These are phyloP conservation scores for Gaeumannomyces sp. DNA, from an alignment of 2,329 filamentous ascomycete species.

Conservation along the genomic window DNA sequence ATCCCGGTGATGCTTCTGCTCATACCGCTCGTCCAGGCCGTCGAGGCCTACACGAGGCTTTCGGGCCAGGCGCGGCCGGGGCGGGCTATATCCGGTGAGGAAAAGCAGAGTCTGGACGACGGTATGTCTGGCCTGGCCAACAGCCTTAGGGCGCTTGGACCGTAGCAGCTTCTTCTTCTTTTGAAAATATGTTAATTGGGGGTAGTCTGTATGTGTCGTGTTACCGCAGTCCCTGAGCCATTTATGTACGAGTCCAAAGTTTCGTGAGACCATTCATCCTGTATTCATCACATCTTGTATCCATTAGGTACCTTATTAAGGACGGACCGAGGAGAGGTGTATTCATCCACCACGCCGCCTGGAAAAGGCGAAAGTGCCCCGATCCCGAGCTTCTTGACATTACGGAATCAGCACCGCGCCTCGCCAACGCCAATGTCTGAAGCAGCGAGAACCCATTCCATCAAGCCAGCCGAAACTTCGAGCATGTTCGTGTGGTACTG, in stretches of 20 bases:
- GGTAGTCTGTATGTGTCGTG: too few species aligned
- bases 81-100: background rate
- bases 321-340: too few species aligned
- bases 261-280: too few species aligned
- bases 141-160: too few species aligned
- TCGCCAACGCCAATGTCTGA: conserved; percentile 7
- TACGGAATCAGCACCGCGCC: background rate
- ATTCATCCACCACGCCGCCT: too few species aligned
- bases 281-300: background rate
- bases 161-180: too few species aligned
- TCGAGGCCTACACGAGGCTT: conserved; percentile 12
- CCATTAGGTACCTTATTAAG: too few species aligned
- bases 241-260: too few species aligned
- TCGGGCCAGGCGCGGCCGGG: background rate
- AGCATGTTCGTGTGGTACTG: conserved; percentile 38
- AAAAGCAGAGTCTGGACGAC: background rate
- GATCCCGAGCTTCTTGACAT: background rate
- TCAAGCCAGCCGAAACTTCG: conserved; percentile 40
- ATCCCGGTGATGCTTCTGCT: conserved; percentile 16
- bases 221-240: too few species aligned
- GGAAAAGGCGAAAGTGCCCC: too few species aligned
- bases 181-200: too few species aligned
- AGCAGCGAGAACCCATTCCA: conserved; percentile 31
- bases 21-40: conserved; percentile 14
- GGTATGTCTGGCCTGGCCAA: too few species aligned